Base-by-base conservation (phyloP, 2,329 filamentous ascomycete species). In the Colletotrichum simmondsii region DNA sequence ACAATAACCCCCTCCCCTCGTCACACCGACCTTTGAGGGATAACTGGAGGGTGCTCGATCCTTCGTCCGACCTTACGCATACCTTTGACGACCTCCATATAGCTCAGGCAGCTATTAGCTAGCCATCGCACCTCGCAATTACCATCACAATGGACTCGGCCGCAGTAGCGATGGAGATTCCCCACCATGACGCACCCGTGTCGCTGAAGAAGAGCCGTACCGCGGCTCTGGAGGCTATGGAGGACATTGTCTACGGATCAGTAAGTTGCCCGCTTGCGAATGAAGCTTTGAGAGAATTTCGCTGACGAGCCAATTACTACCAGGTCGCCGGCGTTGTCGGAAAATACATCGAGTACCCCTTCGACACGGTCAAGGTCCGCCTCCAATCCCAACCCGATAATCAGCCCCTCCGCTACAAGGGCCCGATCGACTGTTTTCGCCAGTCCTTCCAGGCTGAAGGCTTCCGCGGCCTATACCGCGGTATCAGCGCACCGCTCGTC, bases 281-380 rank as follows among this genome's bases (percentile, higher is more conserved):
- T 5, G 12, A 61, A 57, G 30, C 49, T 19, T 16, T 19, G 10
- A 7, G 5, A 19, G 12, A 22, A 49, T 53, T 67, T 22, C 52
- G 58, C 30, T 72, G 10, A 56, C 30, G 68, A 64, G 75, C 30
- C 14, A n/a, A 12, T 49, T n/a, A 24, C 60, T 14, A 58, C 54
- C 75, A 95, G 93, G 83, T 90, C 72, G 95, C 96, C 68, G 97
- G 97, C 73, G 91, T 97, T 72, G 92, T 94, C 46, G 96, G 96
- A 75, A 99, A 98, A 86, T 94, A 96, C 82, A 96, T 99, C 80
- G 97, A 99, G 82, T 99, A 98, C 81, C 97, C 97, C 28, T 99
- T 99, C 84, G 97, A 99, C 84, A 99, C 97, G 0, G 92, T 99
- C 82, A 99, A 99, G 85, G 97, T 99, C 73, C 94, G 97, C 53